A percentile compares a stretch with the other conserved stretches of the same genome.
phyloP scores from a whole-genome alignment of 306 rosid genomes.

The Acacia crassicarpa region DNA sequence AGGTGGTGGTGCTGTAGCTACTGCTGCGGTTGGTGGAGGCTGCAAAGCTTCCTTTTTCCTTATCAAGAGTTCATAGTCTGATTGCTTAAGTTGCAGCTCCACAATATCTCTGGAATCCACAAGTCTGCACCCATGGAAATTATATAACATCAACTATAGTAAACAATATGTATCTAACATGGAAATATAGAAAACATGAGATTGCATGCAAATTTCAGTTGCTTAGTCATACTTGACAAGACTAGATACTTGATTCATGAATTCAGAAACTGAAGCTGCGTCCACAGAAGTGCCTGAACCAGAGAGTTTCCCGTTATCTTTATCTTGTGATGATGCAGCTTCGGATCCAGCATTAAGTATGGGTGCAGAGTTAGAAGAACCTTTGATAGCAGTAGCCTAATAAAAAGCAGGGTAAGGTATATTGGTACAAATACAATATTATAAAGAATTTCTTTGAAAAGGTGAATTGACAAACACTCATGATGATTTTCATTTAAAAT shows the following conservation, averaged over 20 bases:
- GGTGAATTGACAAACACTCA: conserved; percentile 9
- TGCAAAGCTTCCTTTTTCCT: conserved; percentile 81
- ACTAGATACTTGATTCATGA: conserved; percentile 80
- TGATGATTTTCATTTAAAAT: conserved; percentile 4
- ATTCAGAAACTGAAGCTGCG: conserved; percentile 54
- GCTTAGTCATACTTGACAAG: conserved; percentile 72
- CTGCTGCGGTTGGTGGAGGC: conserved; percentile 50
- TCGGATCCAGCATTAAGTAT: conserved; percentile 38
- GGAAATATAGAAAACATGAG: neutral
- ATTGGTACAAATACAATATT: conserved; percentile 14
- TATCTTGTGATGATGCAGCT: conserved; percentile 38
- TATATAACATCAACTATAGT: neutral
- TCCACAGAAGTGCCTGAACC: conserved; percentile 44
- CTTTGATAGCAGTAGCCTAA: conserved; percentile 51
- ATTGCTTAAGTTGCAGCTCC: conserved; percentile 83
- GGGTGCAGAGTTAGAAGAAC: conserved; percentile 70
- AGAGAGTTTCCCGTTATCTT: conserved; percentile 41
- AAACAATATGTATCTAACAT: neutral
- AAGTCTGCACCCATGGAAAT: conserved; percentile 51
- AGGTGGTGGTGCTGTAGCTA: conserved; percentile 37
- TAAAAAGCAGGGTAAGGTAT: conserved; percentile 10
- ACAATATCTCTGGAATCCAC: conserved; percentile 93
- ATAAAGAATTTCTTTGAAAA: neutral
- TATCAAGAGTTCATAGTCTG: conserved; percentile 65
- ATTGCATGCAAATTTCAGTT: neutral